Percentiles rank a stretch among this genome's conserved stretches.
These are phyloP conservation scores for Globisporangium paddicum DNA, from an alignment of 352 stramenopile species.

Conservation along the genomic window DNA sequence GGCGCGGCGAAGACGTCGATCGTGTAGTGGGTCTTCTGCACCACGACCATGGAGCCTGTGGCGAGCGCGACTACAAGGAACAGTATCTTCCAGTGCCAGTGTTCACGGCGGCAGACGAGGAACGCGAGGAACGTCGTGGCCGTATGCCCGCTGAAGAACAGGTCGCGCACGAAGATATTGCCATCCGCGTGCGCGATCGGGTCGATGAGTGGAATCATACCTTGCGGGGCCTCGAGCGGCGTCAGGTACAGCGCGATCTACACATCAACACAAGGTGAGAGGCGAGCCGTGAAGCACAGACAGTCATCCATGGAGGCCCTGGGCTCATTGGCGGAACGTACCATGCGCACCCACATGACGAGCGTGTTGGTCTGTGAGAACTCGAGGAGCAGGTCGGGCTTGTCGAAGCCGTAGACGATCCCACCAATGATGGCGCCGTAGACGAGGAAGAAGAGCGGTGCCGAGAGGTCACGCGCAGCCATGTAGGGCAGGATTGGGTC, in stretches of 20 bases:
- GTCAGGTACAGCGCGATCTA: slow-evolving; percentile 28
- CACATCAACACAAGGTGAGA: background rate
- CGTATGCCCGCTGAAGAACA: slow-evolving; percentile 39
- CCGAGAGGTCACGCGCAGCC: slow-evolving; percentile 23
- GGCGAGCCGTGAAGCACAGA: background rate
- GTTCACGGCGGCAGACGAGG: slow-evolving; percentile 19
- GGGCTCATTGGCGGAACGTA: no score
- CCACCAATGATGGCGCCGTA: slow-evolving; percentile 23
- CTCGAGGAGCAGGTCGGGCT: slow-evolving; percentile 31
- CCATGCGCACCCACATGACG: slow-evolving; percentile 34
- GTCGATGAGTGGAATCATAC: slow-evolving; percentile 24
- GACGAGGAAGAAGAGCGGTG: slow-evolving; percentile 22
- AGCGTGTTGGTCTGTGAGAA: slow-evolving; percentile 24
- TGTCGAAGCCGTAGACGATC: slow-evolving; percentile 24
- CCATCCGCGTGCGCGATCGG: slow-evolving; percentile 25
- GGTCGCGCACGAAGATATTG: slow-evolving; percentile 22
- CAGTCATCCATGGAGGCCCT: background rate
- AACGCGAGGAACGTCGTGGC: slow-evolving; percentile 29
- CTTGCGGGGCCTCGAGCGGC: slow-evolving; percentile 21
- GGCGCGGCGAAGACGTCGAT: slow-evolving; percentile 32
- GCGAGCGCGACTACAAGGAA: slow-evolving; percentile 19
- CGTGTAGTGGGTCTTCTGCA: slow-evolving; percentile 34
- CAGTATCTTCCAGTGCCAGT: slow-evolving; percentile 20
- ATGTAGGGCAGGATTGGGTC: slow-evolving; percentile 26
- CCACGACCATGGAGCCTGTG: slow-evolving; percentile 22